phyloP scores from a whole-genome alignment of 1,284 basidiomycete species.

The Leccinum insolens region DNA sequence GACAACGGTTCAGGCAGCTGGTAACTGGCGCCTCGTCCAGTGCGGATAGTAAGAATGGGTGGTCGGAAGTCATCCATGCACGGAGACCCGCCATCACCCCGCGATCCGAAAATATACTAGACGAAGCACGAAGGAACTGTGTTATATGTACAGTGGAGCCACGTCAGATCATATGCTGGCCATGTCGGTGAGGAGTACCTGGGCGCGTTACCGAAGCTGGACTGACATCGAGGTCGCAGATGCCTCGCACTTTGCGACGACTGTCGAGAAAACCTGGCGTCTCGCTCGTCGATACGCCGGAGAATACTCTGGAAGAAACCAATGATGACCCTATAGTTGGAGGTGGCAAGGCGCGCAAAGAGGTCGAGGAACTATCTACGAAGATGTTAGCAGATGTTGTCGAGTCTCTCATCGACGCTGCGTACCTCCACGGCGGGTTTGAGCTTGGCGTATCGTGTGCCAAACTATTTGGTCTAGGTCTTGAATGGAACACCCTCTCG shows the following conservation, averaged over 20 bases:
- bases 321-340: too few species aligned
- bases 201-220: background rate
- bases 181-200: conserved; percentile 60
- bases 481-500: too few species aligned
- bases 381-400: too few species aligned
- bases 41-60: conserved; percentile 23
- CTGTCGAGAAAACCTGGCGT: conserved; percentile 69
- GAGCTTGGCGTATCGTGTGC: too few species aligned
- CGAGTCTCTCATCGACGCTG: too few species aligned
- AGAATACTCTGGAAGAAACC: too few species aligned
- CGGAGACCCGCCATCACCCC: conserved; percentile 24
- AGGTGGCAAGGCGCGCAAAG: too few species aligned
- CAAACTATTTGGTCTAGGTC: too few species aligned
- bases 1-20: conserved; percentile 45
- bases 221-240: conserved; percentile 37
- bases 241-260: conserved; percentile 75
- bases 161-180: conserved; percentile 77
- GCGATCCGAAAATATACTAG: conserved; percentile 24
- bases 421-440: too few species aligned
- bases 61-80: conserved; percentile 27
- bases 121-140: conserved; percentile 52
- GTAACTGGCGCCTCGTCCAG: conserved; percentile 23
- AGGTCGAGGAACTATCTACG: too few species aligned
- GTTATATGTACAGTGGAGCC: conserved; percentile 75
- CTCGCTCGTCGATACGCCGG: conserved; percentile 43